phyloP scores from a whole-genome alignment of 768 basidiomycete genomes.

The Leucosporidium yakuticum region DNA sequence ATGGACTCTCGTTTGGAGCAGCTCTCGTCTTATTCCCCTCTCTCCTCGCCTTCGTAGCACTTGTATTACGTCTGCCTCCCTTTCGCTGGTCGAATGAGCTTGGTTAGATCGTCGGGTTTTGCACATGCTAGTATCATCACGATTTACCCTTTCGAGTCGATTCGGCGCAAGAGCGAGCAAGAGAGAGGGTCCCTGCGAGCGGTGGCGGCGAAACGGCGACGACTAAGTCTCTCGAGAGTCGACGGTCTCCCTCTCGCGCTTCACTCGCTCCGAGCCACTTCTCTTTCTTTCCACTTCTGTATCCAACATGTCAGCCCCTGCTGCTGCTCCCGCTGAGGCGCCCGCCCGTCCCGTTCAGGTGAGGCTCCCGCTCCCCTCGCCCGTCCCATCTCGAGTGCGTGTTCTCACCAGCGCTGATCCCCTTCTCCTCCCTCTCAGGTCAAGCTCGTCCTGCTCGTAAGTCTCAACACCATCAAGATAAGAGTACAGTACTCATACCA shows the following conservation, averaged over 20 bases:
- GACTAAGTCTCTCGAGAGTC: no score
- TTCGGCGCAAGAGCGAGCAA: no score
- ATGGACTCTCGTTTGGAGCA: no score
- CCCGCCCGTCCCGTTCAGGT: conserved; percentile 7
- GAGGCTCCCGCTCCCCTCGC: background rate
- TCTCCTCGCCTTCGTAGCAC: background rate
- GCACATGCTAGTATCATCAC: no score
- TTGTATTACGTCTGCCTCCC: background rate
- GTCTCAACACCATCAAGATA: conserved; percentile 35
- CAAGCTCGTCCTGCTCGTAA: conserved; percentile 88
- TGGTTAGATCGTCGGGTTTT: no score
- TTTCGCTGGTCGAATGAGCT: background rate
- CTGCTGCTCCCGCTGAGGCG: background rate
- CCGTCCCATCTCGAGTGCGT: background rate
- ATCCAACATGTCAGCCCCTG: background rate
- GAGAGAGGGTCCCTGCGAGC: no score
- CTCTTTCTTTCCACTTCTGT: no score
- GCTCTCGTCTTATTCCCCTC: background rate
- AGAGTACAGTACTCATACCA: background rate
- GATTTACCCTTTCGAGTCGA: no score
- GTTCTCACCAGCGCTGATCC: background rate
- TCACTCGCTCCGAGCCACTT: no score
- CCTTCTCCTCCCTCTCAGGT: conserved; percentile 56
- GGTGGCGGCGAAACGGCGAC: no score
- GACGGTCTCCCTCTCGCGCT: no score